Evolutionary conservation across 306 rosid genomes (phyloP).

Genomic region (Corylus americana): DNA sequence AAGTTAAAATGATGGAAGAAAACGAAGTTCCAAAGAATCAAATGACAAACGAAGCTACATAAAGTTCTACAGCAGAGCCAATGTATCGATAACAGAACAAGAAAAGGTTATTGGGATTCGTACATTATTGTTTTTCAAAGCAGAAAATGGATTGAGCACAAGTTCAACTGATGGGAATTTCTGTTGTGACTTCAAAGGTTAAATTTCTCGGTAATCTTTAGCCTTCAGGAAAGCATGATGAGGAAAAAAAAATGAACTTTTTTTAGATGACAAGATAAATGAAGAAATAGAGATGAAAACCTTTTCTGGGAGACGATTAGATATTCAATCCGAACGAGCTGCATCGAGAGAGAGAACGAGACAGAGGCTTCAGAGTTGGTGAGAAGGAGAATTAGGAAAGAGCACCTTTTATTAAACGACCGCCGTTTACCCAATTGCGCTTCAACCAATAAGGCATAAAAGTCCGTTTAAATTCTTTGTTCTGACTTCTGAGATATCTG

Average conservation of each 20-base stretch:
- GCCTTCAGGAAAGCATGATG: not conserved
- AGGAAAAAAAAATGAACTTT: too few relatives aligned
- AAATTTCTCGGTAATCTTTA: not conserved
- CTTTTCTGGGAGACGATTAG: not conserved
- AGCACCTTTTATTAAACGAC: not conserved
- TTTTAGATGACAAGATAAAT: not conserved
- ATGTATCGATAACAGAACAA: not conserved
- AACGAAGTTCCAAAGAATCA: not conserved
- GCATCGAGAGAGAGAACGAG: not conserved
- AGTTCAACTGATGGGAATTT: not conserved
- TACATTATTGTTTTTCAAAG: not conserved
- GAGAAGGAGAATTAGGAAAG: not conserved
- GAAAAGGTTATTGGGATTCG: not conserved
- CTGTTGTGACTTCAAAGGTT: not conserved
- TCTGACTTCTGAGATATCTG: too few relatives aligned
- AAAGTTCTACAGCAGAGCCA: not conserved
- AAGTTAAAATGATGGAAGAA: not conserved
- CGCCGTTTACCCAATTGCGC: not conserved
- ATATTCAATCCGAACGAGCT: not conserved
- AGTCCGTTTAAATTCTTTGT: too few relatives aligned
- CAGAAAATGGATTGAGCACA: not conserved
- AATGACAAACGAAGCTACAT: not conserved
- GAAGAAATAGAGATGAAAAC: not conserved
- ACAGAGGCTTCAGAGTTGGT: not conserved
- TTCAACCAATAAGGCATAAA: not conserved